Conservation (phyloP, 305 asterid species). For the Withania somnifera region DNA sequence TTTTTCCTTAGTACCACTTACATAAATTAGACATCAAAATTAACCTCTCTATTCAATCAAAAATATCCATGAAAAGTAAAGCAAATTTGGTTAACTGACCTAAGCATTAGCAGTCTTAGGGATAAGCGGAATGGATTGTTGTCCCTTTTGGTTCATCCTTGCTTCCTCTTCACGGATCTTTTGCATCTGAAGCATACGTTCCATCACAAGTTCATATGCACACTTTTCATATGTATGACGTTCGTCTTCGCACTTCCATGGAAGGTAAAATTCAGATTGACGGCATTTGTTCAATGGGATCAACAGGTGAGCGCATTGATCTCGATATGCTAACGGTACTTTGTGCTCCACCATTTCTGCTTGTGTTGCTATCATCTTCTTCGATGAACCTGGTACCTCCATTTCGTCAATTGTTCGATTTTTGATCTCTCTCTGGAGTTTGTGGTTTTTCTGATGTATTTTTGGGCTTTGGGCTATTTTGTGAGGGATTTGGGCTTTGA, state of each 20-base stretch:
- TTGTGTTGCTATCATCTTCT: conserved; percentile 57
- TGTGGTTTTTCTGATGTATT: background rate
- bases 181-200: conserved; percentile 96
- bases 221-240: conserved; percentile 90
- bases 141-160: background rate
- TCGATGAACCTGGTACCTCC: conserved; percentile 75
- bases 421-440: background rate
- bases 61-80: too few species aligned
- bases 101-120: conserved; percentile 74
- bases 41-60: too few species aligned
- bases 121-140: conserved; percentile 41
- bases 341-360: conserved; percentile 47
- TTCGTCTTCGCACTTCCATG: conserved; percentile 88
- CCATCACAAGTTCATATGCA: conserved; percentile 93
- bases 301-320: conserved; percentile 82
- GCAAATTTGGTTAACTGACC: too few species aligned
- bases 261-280: conserved; percentile 70
- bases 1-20: too few species aligned
- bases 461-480: background rate
- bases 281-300: conserved; percentile 91
- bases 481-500: background rate
- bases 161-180: conserved; percentile 67
- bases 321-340: conserved; percentile 74
- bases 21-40: too few species aligned
- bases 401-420: background rate